Base-by-base conservation (phyloP, 768 basidiomycete species). In the Macrocybe gigantea region DNA sequence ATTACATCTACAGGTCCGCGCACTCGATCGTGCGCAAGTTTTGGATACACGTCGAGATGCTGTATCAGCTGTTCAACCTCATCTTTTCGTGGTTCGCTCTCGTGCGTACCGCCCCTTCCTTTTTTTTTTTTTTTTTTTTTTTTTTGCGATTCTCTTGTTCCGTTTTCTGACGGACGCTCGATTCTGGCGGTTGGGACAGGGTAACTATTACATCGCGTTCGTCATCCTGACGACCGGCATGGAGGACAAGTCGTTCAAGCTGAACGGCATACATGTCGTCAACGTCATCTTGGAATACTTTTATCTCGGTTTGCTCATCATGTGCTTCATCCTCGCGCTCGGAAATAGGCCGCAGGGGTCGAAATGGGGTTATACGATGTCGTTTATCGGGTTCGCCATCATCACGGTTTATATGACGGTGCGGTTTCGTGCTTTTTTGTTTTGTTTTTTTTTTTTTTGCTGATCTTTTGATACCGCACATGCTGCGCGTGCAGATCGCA, bases 371-470 rank as follows among this genome's bases (percentile, higher is more conserved):
- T 99, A 96, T 63, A 92, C 90, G 2, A 58, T 78, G 6, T 86
- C 91, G 30, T 83, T 97, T 58, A 61, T 95, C 31, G 90, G 92
- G 1, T 99, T 95, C 67, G 92, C 78, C 3, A 4, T 95, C 15
- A 82, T 99, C 53, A 98, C 95, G 32, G 64, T 93, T n/a, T 98
- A 98, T 61, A 98, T 99, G 95, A 91, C 93, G 45, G 86, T 91
- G 43, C 15, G 79, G 14, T 41, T 48, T 32, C 33, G 15, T 7
- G 11, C 33, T 31, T 33, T 13, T 44, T 39, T 22, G 8, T 34
- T 15, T 14, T 45, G 15, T 12, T 41, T 38, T 15, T 8, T 31
- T 40, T 33, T 32, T 35, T 36, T 14, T 8, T 30, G 32, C 12
- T 11, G 5, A 22, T 10, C 5, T 44, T 44, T 11, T 13, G 3